Evolutionary conservation across 176 grass and related monocot genomes (phyloP).

Genomic region (Eleusine coracana): DNA sequence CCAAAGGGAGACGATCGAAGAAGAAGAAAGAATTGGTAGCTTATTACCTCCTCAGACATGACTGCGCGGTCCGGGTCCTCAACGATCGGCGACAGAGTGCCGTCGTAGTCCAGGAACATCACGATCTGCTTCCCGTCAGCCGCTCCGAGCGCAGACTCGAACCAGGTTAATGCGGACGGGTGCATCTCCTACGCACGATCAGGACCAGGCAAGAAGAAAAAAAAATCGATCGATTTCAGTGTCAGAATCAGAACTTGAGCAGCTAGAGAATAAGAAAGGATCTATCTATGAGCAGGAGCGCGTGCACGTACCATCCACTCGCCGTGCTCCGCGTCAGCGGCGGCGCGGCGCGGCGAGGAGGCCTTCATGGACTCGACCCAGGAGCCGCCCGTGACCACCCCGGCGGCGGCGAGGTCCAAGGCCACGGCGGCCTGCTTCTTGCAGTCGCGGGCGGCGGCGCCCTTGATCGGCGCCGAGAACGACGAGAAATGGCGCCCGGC

Average conservation of each 20-base stretch:
- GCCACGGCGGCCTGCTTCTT: constrained; percentile 21
- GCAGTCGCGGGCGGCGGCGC: background rate
- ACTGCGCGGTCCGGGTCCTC: constrained; percentile 70
- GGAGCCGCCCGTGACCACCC: constrained; percentile 12
- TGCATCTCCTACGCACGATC: constrained; percentile 48
- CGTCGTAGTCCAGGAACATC: constrained; percentile 96
- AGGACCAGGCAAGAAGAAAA: background rate
- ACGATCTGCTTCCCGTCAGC: constrained; percentile 75
- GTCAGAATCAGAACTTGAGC: too few species aligned
- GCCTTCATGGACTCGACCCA: constrained; percentile 64
- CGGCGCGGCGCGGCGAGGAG: constrained; percentile 61
- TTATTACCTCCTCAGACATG: constrained; percentile 73
- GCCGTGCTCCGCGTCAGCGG: constrained; percentile 31
- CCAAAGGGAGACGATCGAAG: too few species aligned
- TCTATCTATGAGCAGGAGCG: background rate
- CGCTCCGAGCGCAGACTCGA: constrained; percentile 50
- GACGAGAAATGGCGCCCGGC: background rate
- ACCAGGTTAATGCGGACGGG: constrained; percentile 68
- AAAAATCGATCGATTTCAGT: background rate
- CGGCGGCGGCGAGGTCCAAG: constrained; percentile 8
- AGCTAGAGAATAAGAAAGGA: too few species aligned
- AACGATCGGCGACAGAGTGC: constrained; percentile 92
- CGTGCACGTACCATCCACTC: constrained; percentile 57
- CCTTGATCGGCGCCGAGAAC: constrained; percentile 2
- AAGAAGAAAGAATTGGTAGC: background rate